Evolutionary conservation across 2,329 filamentous ascomycete genomes (phyloP).

Genomic region (Diaporthe amygdali): DNA sequence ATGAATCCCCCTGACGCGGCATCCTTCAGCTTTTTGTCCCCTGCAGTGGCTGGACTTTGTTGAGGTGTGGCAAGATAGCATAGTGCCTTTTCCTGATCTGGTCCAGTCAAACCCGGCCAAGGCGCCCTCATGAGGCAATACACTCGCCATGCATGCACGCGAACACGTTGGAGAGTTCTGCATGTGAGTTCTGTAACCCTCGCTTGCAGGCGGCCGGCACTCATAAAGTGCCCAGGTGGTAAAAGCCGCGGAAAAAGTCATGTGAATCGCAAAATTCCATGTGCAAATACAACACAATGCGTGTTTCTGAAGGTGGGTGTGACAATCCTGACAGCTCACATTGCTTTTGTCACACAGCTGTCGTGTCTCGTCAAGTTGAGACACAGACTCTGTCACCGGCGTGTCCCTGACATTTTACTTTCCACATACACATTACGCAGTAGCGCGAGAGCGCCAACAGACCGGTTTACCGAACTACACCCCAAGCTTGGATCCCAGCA

Average conservation of each 20-base stretch:
- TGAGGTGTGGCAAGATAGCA: neutral
- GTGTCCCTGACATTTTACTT: conserved; percentile 13
- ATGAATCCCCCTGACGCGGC: neutral
- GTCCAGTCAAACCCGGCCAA: conserved; percentile 4
- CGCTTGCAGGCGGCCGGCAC: neutral
- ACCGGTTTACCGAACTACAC: neutral
- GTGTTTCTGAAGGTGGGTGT: neutral
- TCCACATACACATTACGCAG: neutral
- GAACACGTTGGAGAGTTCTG: neutral
- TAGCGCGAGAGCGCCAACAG: neutral
- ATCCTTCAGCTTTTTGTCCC: neutral
- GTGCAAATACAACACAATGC: neutral
- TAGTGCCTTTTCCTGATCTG: neutral
- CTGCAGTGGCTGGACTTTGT: neutral
- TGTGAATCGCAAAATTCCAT: neutral
- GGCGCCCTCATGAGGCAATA: neutral
- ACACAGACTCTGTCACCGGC: neutral
- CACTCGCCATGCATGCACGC: neutral
- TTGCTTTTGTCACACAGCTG: neutral
- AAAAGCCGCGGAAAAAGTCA: neutral
- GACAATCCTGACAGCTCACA: neutral
- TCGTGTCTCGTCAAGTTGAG: neutral
- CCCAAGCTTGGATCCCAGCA: conserved; percentile 1
- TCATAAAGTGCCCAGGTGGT: neutral
- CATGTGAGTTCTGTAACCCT: neutral